Evolutionary conservation across 805 yeast genomes (phyloP).

Genomic region (Candida maltosa): DNA sequence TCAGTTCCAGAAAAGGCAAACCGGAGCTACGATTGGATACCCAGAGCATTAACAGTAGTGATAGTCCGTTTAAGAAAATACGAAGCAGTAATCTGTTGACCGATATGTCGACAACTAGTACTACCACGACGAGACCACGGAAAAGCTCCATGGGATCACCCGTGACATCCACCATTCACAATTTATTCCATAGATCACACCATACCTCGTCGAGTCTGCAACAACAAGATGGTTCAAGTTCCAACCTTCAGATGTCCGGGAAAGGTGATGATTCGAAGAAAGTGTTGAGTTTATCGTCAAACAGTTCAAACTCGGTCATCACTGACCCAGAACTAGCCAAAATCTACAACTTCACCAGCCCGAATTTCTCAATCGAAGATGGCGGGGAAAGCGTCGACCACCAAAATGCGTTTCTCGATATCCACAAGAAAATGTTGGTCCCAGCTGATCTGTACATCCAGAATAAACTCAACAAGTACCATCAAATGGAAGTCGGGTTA

Average conservation of each 20-base stretch:
- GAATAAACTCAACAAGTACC: constrained; percentile 15
- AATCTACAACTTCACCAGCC: constrained; percentile 32
- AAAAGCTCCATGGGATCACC: constrained; percentile 28
- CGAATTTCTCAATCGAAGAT: constrained; percentile 24
- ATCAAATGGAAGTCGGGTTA: constrained; percentile 15
- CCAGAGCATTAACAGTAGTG: too few relatives aligned
- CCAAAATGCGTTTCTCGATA: constrained; percentile 17
- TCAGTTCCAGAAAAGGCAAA: too few relatives aligned
- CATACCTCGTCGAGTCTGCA: constrained; percentile 11
- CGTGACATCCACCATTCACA: constrained; percentile 29
- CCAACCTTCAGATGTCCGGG: not conserved
- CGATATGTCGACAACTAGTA: too few relatives aligned
- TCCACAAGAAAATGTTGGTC: constrained; percentile 26
- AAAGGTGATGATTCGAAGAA: constrained; percentile 10
- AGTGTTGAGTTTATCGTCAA: constrained; percentile 28
- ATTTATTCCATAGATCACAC: constrained; percentile 28
- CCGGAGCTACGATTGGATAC: too few relatives aligned
- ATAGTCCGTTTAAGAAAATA: too few relatives aligned
- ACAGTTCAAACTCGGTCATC: constrained; percentile 30
- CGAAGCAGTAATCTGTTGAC: too few relatives aligned
- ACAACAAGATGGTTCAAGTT: not conserved
- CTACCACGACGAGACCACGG: too few relatives aligned
- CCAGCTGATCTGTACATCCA: constrained; percentile 35
- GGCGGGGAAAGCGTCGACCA: constrained; percentile 18
- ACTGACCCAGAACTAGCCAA: constrained; percentile 27